Base-by-base conservation (phyloP, 345 rosid genomes). In the Eucalyptus urophylla region DNA sequence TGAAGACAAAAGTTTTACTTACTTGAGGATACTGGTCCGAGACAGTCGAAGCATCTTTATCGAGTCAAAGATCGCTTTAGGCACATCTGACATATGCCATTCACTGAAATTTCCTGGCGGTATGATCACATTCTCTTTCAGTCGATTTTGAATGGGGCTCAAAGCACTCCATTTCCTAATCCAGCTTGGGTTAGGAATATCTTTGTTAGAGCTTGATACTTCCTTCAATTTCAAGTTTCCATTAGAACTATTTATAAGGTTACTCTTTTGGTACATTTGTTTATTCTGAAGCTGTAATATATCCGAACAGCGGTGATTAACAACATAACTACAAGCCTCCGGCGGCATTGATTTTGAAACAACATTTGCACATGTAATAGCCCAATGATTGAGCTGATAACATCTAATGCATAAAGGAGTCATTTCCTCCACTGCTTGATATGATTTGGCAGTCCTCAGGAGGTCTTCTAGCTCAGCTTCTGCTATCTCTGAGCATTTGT, bases 21-120 rank as follows among this genome's bases (percentile, higher is more conserved):
- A 97, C 99, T 95, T 95, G 90, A 95, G 92, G 89, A 96, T 92
- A 89, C 94, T 93, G 27, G 95, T 89, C 86, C 97, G 94, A 62
- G 99, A 95, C 87, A 98, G 90, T 14, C 92, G 96, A 87, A 98
- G 96, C 87, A 91, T 83, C 93, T 90, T 95, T 90, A 97, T 90
- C 11, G 94, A 94, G n/a, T 96, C 92, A 90, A 94, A 94, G 90
- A 93, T 93, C 10, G 89, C 93, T 87, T 91, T 92, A 24, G 95
- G 99, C 37, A 88, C 86, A 58, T 95, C 92, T 50, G 91, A 88
- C 50, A 85, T 51, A 60, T 89, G 91, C 89, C 54, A 86, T 43
- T 43, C 51, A 29, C 81, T 24, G 88, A 88, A 89, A 27, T 91
- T 89, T 60, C 86, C 56, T 40, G 89, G 56, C 45, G 91, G 90